Evolutionary conservation across 2,329 filamentous ascomycete genomes (phyloP), one percentile per base, ranked within the genome.

Genomic region (Ilyonectria sp.): DNA sequence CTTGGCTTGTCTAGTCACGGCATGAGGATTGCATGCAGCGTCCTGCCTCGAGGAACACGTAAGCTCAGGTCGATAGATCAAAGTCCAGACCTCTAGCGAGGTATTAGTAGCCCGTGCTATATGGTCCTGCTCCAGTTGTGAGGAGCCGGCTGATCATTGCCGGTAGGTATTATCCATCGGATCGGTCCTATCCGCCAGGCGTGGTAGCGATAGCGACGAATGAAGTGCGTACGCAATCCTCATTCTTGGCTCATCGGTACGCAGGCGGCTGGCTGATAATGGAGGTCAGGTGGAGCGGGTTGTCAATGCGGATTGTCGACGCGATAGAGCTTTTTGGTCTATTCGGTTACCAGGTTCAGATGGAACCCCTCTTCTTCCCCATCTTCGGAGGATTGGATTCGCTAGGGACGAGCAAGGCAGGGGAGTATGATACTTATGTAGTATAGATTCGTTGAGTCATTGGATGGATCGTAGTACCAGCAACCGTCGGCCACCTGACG

Each of bases 211-310:
- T 21, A 29, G 21, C 35, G 40, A 19, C 55, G 23, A 47, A 43
- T 29, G 49, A 15, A 64, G 46, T 54, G 40, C 43, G 40, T 54
- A 65, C 49, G 56, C 52, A 61, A 35, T 33, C 29, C 46, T 13
- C 40, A 46, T 49, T 43, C 13, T 65, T 60, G 33, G 56, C 56
- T 31, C 23, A 19, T 35, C 15, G 40, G 50, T 43, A 60, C 43
- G n/a, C n/a, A 47, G 43, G 35, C 15, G 29, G 9, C 9, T 33
- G 35, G 26, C 23, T n/a, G 44, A 23, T 31, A 29, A 50, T 43
- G 37, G 49, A 37, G 29, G 33, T 26, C 6, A 37, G 19, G 50
- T 60, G 50, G 56, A 54, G 55, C 33, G 26, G 37, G 40, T 46
- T 31, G 29, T 64, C 55, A 56, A 65, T 49, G 50, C 40, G 33